Evolutionary conservation across 345 rosid genomes (phyloP).

Genomic region (Erysimum cheiranthoides): DNA sequence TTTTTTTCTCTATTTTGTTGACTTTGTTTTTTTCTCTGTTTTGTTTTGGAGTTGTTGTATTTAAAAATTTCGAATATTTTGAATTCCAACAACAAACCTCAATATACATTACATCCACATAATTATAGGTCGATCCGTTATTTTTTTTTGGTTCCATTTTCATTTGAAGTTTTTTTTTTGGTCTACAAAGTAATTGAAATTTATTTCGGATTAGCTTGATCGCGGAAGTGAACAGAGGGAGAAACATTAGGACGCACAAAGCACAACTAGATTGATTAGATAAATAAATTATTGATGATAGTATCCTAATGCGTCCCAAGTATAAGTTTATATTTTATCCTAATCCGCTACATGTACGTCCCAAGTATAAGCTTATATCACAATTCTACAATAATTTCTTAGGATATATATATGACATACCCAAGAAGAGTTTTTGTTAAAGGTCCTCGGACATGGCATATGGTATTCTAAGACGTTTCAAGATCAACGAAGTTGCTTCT

Average conservation of each 20-base stretch:
- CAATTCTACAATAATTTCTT: neutral
- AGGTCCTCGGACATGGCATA: constrained; percentile 58
- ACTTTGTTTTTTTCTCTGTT: neutral
- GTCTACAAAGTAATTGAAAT: neutral
- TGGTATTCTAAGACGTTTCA: constrained; percentile 66
- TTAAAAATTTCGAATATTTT: neutral
- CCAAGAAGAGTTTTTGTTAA: neutral
- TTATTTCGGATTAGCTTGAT: neutral
- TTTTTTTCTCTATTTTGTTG: no score
- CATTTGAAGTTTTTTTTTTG: neutral
- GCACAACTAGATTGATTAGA: neutral
- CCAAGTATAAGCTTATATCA: neutral
- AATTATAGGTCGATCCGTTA: neutral
- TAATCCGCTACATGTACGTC: neutral
- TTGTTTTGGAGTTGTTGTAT: neutral
- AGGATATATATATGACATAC: neutral
- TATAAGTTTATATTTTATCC: no score
- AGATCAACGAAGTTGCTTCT: constrained; percentile 58
- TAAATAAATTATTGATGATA: no score
- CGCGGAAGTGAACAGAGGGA: neutral
- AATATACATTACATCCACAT: neutral
- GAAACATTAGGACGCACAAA: neutral
- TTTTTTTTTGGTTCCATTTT: neutral
- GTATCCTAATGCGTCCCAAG: neutral
- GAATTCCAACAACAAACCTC: neutral